Evolutionary conservation across 148 eudicot genomes (phyloP).

Genomic region (Rhododendron ferrugineum): DNA sequence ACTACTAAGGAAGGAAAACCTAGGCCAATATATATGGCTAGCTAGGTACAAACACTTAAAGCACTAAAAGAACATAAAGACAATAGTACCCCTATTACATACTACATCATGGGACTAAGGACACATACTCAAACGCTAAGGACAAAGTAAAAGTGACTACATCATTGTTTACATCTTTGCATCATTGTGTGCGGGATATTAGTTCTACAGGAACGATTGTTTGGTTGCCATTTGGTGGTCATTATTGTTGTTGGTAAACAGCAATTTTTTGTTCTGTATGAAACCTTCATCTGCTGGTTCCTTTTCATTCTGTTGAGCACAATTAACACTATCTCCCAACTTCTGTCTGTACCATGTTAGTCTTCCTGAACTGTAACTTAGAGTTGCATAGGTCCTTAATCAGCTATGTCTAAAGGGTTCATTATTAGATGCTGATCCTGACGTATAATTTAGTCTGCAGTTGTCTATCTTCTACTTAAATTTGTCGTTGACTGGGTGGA

Average conservation of each 20-base stretch:
- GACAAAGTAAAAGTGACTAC: background rate
- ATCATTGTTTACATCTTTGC: background rate
- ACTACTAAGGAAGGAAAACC: background rate
- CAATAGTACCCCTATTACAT: background rate
- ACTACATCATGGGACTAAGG: background rate
- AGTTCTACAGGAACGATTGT: background rate
- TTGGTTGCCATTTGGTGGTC: background rate
- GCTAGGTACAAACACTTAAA: background rate
- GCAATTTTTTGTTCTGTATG: background rate
- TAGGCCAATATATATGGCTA: background rate
- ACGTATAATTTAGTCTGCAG: slow-evolving; percentile 56
- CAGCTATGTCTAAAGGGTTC: background rate
- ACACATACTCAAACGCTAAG: background rate
- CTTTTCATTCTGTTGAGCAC: background rate
- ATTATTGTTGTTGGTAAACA: background rate
- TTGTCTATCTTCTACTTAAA: slow-evolving; percentile 83
- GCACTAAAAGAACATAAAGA: too few relatives aligned
- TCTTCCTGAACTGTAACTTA: background rate
- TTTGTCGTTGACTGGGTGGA: slow-evolving; percentile 94
- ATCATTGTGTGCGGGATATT: background rate
- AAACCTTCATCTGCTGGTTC: background rate
- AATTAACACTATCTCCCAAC: background rate
- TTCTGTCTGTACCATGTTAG: background rate
- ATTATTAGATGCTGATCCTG: slow-evolving; percentile 23
- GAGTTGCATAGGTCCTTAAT: background rate